These are phyloP conservation scores for Piper longum DNA, from an alignment of 164 flowering plant species.

Conservation along the genomic window DNA sequence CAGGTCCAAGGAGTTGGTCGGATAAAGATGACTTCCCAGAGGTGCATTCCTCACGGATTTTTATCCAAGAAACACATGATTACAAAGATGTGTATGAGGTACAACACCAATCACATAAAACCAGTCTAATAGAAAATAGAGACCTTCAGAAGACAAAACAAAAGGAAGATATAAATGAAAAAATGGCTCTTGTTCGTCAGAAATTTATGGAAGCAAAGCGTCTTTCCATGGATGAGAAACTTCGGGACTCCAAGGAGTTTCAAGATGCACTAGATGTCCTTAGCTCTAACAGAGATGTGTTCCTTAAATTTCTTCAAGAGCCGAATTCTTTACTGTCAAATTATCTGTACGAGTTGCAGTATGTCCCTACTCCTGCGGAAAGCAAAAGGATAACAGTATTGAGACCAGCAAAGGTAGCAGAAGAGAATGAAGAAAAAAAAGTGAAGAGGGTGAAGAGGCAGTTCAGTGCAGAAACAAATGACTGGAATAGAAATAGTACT, in stretches of 20 bases:
- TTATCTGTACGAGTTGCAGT: slow-evolving; percentile 29
- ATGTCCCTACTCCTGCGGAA: slow-evolving; percentile 44
- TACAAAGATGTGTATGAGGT: slow-evolving; percentile 60
- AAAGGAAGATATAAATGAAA: slow-evolving; percentile 29
- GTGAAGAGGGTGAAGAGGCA: slow-evolving; percentile 25
- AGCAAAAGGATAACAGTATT: slow-evolving; percentile 80
- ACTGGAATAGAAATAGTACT: slow-evolving; percentile 20
- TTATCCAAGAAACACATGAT: slow-evolving; percentile 19
- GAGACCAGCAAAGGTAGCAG: slow-evolving; percentile 58
- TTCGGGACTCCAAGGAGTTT: slow-evolving; percentile 72
- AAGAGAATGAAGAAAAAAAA: slow-evolving; percentile 23
- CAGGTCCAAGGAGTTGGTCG: slow-evolving; percentile 25
- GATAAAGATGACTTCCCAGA: slow-evolving; percentile 23
- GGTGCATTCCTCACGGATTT: slow-evolving; percentile 13
- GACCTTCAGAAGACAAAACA: slow-evolving; percentile 26
- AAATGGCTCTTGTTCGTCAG: slow-evolving; percentile 77
- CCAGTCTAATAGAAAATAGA: slow-evolving; percentile 18
- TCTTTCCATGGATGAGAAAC: slow-evolving; percentile 60
- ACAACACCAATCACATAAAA: slow-evolving; percentile 36
- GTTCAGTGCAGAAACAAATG: slow-evolving; percentile 18
- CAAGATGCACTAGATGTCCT: slow-evolving; percentile 80
- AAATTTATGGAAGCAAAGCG: slow-evolving; percentile 86
- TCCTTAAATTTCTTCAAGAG: slow-evolving; percentile 74
- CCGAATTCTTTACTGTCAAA: slow-evolving; percentile 59
- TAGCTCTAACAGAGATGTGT: slow-evolving; percentile 64